These are phyloP conservation scores for Russula foetens DNA, from an alignment of 768 basidiomycete genomes.

Conservation along the genomic window DNA sequence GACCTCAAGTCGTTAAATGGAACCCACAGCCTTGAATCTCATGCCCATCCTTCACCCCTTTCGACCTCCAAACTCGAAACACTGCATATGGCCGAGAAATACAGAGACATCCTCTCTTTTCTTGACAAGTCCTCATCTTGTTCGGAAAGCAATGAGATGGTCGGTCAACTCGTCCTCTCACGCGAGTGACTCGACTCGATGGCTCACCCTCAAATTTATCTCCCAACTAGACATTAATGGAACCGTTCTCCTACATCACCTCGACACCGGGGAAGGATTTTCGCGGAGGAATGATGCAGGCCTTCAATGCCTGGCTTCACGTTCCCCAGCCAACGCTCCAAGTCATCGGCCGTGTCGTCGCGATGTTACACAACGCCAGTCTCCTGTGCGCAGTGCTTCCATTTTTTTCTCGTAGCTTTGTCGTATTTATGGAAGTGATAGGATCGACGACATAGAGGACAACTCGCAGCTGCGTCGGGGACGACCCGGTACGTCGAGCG, in stretches of 20 bases:
- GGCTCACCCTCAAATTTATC: neutral
- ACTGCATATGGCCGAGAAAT: constrained; percentile 14
- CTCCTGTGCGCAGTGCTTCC: constrained; percentile 54
- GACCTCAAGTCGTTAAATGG: too few relatives aligned
- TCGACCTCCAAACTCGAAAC: neutral
- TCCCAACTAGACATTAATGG: constrained; percentile 46
- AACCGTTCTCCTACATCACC: constrained; percentile 81
- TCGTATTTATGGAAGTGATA: constrained; percentile 25
- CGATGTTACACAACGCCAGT: constrained; percentile 92
- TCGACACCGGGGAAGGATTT: constrained; percentile 91
- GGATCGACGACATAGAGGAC: constrained; percentile 93
- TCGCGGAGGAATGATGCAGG: constrained; percentile 76
- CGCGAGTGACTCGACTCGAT: neutral
- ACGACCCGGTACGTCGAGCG: constrained; percentile 47
- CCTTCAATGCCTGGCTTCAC: constrained; percentile 88
- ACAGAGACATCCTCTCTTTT: constrained; percentile 9
- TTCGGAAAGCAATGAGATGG: constrained; percentile 12
- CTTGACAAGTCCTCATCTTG: neutral
- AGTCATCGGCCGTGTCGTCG: constrained; percentile 74
- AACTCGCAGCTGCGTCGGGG: constrained; percentile 83
- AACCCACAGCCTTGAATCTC: neutral
- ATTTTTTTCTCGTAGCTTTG: too few relatives aligned
- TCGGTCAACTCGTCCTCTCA: neutral
- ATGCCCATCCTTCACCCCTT: neutral
- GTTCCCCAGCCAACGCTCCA: constrained; percentile 66